A percentile compares a stretch with the other conserved stretches of the same genome.
These are phyloP conservation scores for Amanita polypyramis DNA, from an alignment of 768 basidiomycete genomes.

Conservation along the genomic window DNA sequence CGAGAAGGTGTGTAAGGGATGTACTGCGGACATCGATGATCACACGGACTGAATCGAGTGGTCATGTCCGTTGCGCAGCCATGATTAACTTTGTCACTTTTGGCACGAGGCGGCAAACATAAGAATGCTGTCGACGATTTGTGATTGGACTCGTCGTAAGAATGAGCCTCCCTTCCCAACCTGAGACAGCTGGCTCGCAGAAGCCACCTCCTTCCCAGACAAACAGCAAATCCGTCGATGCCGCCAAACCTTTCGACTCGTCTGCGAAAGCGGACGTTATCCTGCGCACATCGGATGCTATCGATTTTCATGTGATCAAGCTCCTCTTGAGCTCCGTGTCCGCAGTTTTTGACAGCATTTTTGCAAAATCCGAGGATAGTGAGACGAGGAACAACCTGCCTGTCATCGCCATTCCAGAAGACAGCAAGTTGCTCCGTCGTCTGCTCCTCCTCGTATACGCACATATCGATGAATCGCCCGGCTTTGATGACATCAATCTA, in stretches of 20 bases:
- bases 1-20: no score
- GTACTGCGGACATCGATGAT: no score
- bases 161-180: no score
- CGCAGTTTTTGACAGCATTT: slow-evolving; percentile 21
- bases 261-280: slow-evolving; percentile 15
- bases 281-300: slow-evolving; percentile 17
- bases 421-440: slow-evolving; percentile 5
- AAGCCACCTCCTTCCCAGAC: slow-evolving; percentile 11
- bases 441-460: slow-evolving; percentile 9
- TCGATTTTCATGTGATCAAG: slow-evolving; percentile 20
- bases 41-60: no score
- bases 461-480: background rate
- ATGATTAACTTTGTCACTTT: no score
- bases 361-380: slow-evolving; percentile 13
- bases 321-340: slow-evolving; percentile 19
- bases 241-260: slow-evolving; percentile 3
- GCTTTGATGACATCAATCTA: background rate
- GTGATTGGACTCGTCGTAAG: no score
- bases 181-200: no score
- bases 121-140: no score
- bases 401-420: slow-evolving; percentile 10
- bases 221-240: background rate
- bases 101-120: no score
- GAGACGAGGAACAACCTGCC: slow-evolving; percentile 3
- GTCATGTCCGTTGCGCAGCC: no score